Evolutionary conservation across 495 filamentous ascomycete species (phyloP).

Genomic region (Aspergillus avenaceus): DNA sequence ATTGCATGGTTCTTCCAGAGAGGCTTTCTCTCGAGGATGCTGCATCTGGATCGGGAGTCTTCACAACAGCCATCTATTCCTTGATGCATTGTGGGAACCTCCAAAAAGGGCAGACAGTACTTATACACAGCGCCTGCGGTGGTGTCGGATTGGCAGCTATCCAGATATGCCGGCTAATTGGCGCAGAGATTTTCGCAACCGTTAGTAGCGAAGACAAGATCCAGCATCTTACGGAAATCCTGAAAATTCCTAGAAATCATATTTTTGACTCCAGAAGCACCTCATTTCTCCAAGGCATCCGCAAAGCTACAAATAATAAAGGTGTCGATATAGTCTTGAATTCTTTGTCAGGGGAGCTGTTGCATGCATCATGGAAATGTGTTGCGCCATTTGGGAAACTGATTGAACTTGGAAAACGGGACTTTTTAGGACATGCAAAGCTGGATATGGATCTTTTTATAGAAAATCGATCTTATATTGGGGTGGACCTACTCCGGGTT

Average conservation of each 20-base stretch:
- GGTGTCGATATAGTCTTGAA: slow-evolving; percentile 51
- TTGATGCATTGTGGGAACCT: slow-evolving; percentile 25
- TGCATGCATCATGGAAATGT: slow-evolving; percentile 48
- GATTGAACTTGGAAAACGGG: slow-evolving; percentile 42
- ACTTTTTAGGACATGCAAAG: slow-evolving; percentile 12
- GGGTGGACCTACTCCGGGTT: slow-evolving; percentile 6
- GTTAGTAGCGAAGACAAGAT: slow-evolving; percentile 40
- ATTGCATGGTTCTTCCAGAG: slow-evolving; percentile 18
- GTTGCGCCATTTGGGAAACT: slow-evolving; percentile 48
- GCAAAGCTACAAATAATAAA: slow-evolving; percentile 36
- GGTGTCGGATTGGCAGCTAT: slow-evolving; percentile 22
- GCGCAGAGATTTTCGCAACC: slow-evolving; percentile 37
- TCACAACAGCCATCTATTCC: slow-evolving; percentile 33
- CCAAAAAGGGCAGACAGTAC: slow-evolving; percentile 9
- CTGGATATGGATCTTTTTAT: slow-evolving; percentile 34
- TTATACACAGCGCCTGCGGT: slow-evolving; percentile 26
- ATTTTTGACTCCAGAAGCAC: slow-evolving; percentile 47
- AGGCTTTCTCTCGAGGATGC: slow-evolving; percentile 23
- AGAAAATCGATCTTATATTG: slow-evolving; percentile 21
- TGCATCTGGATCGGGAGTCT: slow-evolving; percentile 38
- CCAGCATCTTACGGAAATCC: slow-evolving; percentile 24
- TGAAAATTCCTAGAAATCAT: slow-evolving; percentile 28
- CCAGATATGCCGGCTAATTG: slow-evolving; percentile 15
- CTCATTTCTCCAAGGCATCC: slow-evolving; percentile 38
- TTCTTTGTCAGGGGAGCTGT: slow-evolving; percentile 40